A percentile compares a stretch with the other conserved stretches of the same genome.
Conservation (phyloP, 1,284 basidiomycete genomes). For the Mycocalia duriaeana region DNA sequence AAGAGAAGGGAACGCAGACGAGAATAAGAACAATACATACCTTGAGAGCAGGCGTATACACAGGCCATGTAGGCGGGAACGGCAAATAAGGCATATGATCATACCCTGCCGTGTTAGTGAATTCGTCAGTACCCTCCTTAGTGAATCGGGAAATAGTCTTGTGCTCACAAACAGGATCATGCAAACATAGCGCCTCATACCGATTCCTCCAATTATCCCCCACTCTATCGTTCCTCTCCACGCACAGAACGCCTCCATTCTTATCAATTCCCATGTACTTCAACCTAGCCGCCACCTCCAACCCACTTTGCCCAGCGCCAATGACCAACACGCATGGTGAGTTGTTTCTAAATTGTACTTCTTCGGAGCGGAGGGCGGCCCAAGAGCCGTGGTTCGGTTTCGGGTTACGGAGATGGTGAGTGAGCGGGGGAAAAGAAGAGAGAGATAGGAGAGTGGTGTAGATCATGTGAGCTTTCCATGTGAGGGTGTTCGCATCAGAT, state of each 20-base stretch:
- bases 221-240: conserved; percentile 52
- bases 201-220: conserved; percentile 60
- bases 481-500: conserved; percentile 26
- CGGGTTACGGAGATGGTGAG: conserved; percentile 29
- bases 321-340: conserved; percentile 50
- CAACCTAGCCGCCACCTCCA: conserved; percentile 57
- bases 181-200: conserved; percentile 59
- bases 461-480: conserved; percentile 59
- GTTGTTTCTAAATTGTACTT: conserved; percentile 32
- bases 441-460: conserved; percentile 58
- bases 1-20: background rate
- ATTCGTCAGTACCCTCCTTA: background rate
- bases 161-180: conserved; percentile 67
- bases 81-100: conserved; percentile 55
- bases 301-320: conserved; percentile 66
- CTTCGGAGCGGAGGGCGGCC: conserved; percentile 26
- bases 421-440: conserved; percentile 45
- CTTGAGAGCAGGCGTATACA: conserved; percentile 53
- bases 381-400: conserved; percentile 32
- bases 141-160: background rate
- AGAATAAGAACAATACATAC: conserved; percentile 18
- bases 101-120: conserved; percentile 33
- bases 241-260: conserved; percentile 47
- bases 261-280: conserved; percentile 55
- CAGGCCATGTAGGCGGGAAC: conserved; percentile 60